Evolutionary conservation across 805 yeast genomes (phyloP), one percentile per base, ranked within the genome.

Genomic region (Myxozyma melibiosi): DNA sequence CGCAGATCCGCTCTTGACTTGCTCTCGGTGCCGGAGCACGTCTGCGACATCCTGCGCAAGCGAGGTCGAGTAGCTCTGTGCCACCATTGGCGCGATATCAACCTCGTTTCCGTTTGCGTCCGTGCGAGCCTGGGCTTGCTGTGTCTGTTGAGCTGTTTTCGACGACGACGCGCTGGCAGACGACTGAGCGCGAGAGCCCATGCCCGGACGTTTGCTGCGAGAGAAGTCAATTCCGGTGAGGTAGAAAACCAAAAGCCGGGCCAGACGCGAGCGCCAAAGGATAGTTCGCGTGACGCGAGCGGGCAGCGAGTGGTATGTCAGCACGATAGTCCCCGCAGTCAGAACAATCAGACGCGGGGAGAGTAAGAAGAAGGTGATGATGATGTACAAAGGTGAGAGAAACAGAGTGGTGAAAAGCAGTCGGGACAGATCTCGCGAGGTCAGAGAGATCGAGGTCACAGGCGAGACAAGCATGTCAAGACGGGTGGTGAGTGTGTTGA

Each of bases 301-400:
- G 80, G 90, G 89, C 24, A 88, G 76, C 27, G 97, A 90, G 72
- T 94, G 97, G 70, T 90, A 92, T 0, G 96, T 84, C 55, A 92
- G 76, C 4, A 85, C 71, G 60, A 82, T 82, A 14, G 77, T 56
- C 0, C 94, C 92, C 9, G 78, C 67, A 1, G 80, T 65, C 33
- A 90, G 73, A 25, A 90, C 69, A 44, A 90, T 73, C 14, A 80
- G 76, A 57, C 90, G 80, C 49, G 97, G 96, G 8, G 86, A 78
- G 43, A 92, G 73, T 28, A 91, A 66, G 67, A 88, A 81, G 60
- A 81, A 79, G 14, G 91, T 81, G 30, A 85, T 70, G 13, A 88
- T 74, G 60, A 91, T 80, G 71, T 94, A 90, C 7, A 88, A 70
- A 4, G 99, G 99, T 1, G 97, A 87, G 50, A 90, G 74, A 66